Evolutionary conservation across 257 asterid species (phyloP), one percentile per base, ranked within the genome.

Genomic region (Euphrasia confusa): DNA sequence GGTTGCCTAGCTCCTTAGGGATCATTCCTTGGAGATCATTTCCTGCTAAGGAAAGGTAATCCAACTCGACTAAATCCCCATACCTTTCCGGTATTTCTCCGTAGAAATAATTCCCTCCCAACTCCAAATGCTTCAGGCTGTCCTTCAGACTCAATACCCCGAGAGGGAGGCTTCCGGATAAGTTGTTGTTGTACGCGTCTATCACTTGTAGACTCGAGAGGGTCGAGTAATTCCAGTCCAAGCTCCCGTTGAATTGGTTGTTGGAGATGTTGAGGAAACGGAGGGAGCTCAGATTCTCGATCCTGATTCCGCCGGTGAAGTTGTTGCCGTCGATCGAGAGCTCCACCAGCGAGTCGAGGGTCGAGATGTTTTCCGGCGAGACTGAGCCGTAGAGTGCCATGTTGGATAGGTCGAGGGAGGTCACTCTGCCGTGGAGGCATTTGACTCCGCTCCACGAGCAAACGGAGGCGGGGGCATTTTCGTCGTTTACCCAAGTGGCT

Each of bases 251-350:
- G 17, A 91, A 76, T 61, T 73, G 80, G 55, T 91, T 91, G 71
- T 86, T 84, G 1, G 98, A 91, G 8, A 86, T 55, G 84, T 91
- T 91, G 73, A 91, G 77, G 53, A 70, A 83, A 56, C 75, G 57
- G 42, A 91, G 87, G 37, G 79, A 70, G 68, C 72, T 71, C 90
- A 91, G 74, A 6, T 77, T 76, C 49, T 81, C 90, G 54, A 91
- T 74, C 73, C 58, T 77, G 77, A 91, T 75, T 54, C 78, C 95
- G 2, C 97, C 98, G 1, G 98, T 91, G 93, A 91, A 88, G 84
- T 91, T 91, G 79, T 91, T 91, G 0, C 98, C 97, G 66, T 91
- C 97, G 37, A 91, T 74, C 50, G 72, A 76, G 17, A 91, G 95
- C 76, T 91, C 90, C 14, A 74, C 45, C 6, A 91, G 80, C 63